A percentile compares a stretch with the other conserved stretches of the same genome.
Evolutionary conservation across 805 yeast genomes (phyloP).

Genomic region (Ogataea pilisensis): DNA sequence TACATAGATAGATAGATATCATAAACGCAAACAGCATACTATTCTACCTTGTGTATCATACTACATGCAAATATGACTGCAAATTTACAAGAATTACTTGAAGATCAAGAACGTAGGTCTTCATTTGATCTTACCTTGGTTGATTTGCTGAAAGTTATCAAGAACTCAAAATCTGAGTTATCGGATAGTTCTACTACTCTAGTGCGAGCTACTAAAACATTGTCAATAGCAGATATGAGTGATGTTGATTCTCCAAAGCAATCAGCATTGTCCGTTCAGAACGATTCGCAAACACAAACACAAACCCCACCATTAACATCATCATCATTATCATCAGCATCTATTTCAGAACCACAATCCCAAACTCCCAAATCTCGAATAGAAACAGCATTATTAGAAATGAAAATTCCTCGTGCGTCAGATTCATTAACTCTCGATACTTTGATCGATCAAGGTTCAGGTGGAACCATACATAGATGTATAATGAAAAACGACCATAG

Average conservation of each 20-base stretch:
- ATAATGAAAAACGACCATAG: constrained; percentile 5
- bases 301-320: no score
- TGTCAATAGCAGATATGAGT: neutral
- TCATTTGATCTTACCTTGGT: neutral
- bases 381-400: neutral
- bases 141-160: neutral
- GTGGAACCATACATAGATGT: constrained; percentile 26
- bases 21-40: no score
- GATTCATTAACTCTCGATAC: constrained; percentile 12
- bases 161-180: no score
- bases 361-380: neutral
- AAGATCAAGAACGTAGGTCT: neutral
- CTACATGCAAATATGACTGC: neutral
- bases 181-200: no score
- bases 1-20: no score
- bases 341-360: neutral
- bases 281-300: neutral
- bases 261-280: neutral
- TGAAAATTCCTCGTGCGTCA: constrained; percentile 7
- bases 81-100: neutral
- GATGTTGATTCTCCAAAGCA: no score
- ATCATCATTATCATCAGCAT: neutral
- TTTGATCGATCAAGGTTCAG: constrained; percentile 28
- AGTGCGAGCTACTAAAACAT: neutral
- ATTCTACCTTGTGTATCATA: no score